A percentile compares a stretch with the other conserved stretches of the same genome.
Conservation (phyloP, 2,329 filamentous ascomycete species). For the Nannizziopsis arthrosporioides region DNA sequence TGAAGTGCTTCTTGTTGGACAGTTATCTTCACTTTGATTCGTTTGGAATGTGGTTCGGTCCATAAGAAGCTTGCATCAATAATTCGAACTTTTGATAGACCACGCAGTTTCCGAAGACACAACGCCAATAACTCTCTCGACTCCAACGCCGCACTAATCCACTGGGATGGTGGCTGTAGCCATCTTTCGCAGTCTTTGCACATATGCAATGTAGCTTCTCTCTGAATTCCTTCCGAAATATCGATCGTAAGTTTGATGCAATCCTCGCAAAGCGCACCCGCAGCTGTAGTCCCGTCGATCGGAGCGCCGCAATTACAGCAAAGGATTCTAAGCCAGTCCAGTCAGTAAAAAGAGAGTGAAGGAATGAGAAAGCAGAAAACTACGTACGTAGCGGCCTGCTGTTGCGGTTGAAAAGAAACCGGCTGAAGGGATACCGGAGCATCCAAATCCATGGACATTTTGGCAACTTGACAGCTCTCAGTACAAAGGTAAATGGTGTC, state of each 20-base stretch:
- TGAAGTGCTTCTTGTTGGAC: conserved; percentile 63
- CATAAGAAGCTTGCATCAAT: conserved; percentile 95
- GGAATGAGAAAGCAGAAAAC: neutral
- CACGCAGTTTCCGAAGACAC: conserved; percentile 77
- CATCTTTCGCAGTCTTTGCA: conserved; percentile 93
- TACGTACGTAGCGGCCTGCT: conserved; percentile 44
- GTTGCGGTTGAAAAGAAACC: conserved; percentile 29
- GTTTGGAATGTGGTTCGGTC: conserved; percentile 91
- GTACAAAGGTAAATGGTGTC: neutral
- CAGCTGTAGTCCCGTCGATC: conserved; percentile 78
- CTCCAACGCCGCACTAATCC: conserved; percentile 74
- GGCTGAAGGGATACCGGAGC: conserved; percentile 39
- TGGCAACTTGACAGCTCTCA: conserved; percentile 16
- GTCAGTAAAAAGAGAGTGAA: neutral
- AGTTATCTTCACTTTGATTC: conserved; percentile 90
- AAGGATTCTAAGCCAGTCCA: conserved; percentile 53
- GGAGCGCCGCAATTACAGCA: conserved; percentile 96
- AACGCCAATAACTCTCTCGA: conserved; percentile 85
- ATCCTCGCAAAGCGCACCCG: conserved; percentile 86
- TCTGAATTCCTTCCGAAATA: conserved; percentile 79
- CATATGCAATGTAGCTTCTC: conserved; percentile 79
- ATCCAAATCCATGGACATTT: conserved; percentile 50
- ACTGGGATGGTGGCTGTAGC: conserved; percentile 74
- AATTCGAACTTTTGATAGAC: conserved; percentile 79
- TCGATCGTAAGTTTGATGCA: conserved; percentile 92